Evolutionary conservation across 352 stramenopile genomes (phyloP), one percentile per base, ranked within the genome.

Genomic region (Blastocystis sp.): DNA sequence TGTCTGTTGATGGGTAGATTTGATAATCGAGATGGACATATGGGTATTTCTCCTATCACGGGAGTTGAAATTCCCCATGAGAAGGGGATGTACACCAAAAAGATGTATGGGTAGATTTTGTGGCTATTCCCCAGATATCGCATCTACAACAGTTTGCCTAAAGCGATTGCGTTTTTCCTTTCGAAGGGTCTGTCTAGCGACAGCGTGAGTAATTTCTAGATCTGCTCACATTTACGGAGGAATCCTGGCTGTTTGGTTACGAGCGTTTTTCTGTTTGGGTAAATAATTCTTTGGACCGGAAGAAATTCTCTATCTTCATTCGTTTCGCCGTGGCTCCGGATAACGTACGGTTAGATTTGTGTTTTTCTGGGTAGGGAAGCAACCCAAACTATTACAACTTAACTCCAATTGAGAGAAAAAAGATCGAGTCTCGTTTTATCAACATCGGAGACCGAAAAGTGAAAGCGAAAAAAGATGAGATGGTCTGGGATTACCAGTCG

Each of bases 21-120:
- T 53, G 78, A 89, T 41, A 89, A 89, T 43, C 73, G 53, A 24
- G 78, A 89, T 43, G 78, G 78, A 16, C 78, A 89, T 43, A 89
- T 89, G 78, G 78, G 78, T 26, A 89, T 79, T 64, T 89, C 78
- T 20, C 11, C 45, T 0, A 89, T 89, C 8, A 79, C 78, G 1
- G 78, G 78, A 13, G 78, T 89, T 18, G 78, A 89, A 45, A 89
- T 89, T 62, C 78, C 78, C 41, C 78, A 89, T 47, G 66, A 89
- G 45, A 89, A 76, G 50, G 78, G 78, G 50, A 76, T 79, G 66
- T 89, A 89, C 66, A 89, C 78, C n/a, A 76, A 78, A 47, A 89
- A 89, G 55, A 89, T 76, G 78, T 89, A 59, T 16, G 34, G 16
- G 3, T 76, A 18, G 26, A 54, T 76, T 34, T n/a, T 47, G 41